Conservation (phyloP, 208 protist genomes). For the Crithidia bombi region DNA sequence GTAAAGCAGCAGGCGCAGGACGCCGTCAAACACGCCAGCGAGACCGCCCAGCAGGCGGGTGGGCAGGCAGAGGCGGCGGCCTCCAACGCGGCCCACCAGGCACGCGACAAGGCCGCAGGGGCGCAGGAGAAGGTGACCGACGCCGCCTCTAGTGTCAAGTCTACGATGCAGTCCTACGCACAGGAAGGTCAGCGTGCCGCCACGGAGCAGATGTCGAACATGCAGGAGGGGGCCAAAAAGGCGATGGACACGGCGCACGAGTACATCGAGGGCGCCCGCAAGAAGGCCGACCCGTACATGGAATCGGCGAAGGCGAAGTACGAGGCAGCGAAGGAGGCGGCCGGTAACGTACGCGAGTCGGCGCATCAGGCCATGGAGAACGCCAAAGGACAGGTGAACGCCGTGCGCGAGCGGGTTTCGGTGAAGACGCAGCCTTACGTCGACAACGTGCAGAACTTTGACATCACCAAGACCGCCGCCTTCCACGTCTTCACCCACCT, state of each 20-base stretch:
- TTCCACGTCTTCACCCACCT: conserved; percentile 42
- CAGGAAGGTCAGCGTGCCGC: conserved; percentile 34
- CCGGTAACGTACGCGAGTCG: conserved; percentile 31
- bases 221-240: conserved; percentile 38
- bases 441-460: conserved; percentile 40
- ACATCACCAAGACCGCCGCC: conserved; percentile 45
- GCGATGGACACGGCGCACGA: conserved; percentile 33
- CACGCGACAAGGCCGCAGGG: conserved; percentile 11
- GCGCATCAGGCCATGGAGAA: conserved; percentile 34
- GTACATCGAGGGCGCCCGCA: conserved; percentile 38
- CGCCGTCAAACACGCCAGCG: neutral
- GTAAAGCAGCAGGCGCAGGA: conserved; percentile 15
- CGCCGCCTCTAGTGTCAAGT: too few relatives aligned
- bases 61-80: conserved; percentile 11
- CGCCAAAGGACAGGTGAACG: conserved; percentile 39
- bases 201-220: conserved; percentile 22
- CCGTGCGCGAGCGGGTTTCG: conserved; percentile 30
- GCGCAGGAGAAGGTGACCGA: conserved; percentile 23
- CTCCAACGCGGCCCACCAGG: conserved; percentile 19
- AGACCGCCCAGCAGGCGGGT: conserved; percentile 11
- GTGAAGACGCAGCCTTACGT: conserved; percentile 30
- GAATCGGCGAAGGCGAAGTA: conserved; percentile 38
- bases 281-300: conserved; percentile 49
- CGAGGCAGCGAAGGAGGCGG: conserved; percentile 29
- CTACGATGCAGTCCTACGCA: too few relatives aligned